Evolutionary conservation across 805 yeast species (phyloP).

Genomic region (Blastobotrys muscicola): DNA sequence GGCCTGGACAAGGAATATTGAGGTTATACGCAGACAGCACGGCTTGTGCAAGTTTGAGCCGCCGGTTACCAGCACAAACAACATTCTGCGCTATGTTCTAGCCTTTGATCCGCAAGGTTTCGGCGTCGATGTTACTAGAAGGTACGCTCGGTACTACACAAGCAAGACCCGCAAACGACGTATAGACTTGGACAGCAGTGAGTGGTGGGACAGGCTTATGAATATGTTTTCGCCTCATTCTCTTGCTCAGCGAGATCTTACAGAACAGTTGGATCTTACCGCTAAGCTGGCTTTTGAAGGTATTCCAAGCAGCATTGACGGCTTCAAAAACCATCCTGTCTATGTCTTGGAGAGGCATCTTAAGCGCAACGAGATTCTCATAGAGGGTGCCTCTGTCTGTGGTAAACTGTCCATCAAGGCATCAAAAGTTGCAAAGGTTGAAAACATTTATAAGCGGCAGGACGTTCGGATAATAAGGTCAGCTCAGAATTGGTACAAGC

Average conservation of each 20-base stretch:
- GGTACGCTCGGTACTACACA: conserved; percentile 65
- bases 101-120: conserved; percentile 62
- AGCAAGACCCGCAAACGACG: conserved; percentile 69
- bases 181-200: conserved; percentile 37
- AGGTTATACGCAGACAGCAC: conserved; percentile 37
- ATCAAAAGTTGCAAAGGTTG: conserved; percentile 16
- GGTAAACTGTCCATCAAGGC: conserved; percentile 55
- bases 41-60: conserved; percentile 62
- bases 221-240: conserved; percentile 19
- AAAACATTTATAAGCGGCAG: conserved; percentile 46
- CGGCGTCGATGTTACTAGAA: conserved; percentile 72
- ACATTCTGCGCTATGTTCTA: conserved; percentile 61
- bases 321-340: conserved; percentile 78
- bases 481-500: conserved; percentile 78
- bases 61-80: conserved; percentile 46
- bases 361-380: conserved; percentile 59
- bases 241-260: conserved; percentile 26
- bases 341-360: conserved; percentile 74
- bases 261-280: conserved; percentile 52
- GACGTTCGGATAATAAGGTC: conserved; percentile 58
- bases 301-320: conserved; percentile 75
- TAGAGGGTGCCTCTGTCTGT: conserved; percentile 52
- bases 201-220: conserved; percentile 52
- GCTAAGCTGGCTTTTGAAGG: conserved; percentile 67
- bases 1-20: conserved; percentile 51